Evolutionary conservation across 176 grass and related monocot species (phyloP).

Genomic region (Poa annua): DNA sequence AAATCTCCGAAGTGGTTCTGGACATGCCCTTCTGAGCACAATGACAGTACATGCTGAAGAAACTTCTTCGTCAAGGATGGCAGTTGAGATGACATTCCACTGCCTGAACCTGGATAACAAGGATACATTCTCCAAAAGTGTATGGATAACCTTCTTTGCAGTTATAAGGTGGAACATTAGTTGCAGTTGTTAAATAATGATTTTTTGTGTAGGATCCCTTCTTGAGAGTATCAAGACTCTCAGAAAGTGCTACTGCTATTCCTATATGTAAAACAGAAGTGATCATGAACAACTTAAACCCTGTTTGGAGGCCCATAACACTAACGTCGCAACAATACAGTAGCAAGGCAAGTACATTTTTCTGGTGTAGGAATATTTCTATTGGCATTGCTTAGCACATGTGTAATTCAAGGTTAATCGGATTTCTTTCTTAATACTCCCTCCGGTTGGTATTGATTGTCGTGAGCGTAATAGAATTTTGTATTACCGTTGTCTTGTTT

Average conservation of each 20-base stretch:
- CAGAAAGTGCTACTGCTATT: slow-evolving; percentile 66
- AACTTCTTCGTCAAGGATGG: slow-evolving; percentile 70
- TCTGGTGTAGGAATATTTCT: slow-evolving; percentile 16
- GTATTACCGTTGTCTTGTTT: too few species aligned
- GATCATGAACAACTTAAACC: slow-evolving; percentile 75
- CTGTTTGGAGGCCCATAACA: slow-evolving; percentile 79
- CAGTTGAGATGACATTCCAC: slow-evolving; percentile 67
- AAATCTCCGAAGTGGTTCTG: slow-evolving; percentile 56
- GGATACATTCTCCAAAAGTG: slow-evolving; percentile 91
- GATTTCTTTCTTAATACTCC: slow-evolving; percentile 22
- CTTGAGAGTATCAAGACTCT: slow-evolving; percentile 77
- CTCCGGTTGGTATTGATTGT: too few species aligned
- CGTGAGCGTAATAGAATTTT: too few species aligned
- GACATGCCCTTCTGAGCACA: slow-evolving; percentile 56
- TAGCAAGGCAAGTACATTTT: slow-evolving; percentile 77
- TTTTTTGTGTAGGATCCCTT: slow-evolving; percentile 79
- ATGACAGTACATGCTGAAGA: slow-evolving; percentile 85
- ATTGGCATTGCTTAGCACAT: slow-evolving; percentile 4
- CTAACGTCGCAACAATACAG: slow-evolving; percentile 84
- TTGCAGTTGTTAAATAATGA: slow-evolving; percentile 18
- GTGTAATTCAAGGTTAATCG: slow-evolving; percentile 31
- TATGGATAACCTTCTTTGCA: slow-evolving; percentile 51
- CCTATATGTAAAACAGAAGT: slow-evolving; percentile 95
- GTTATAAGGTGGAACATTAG: slow-evolving; percentile 1
- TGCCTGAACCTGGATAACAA: slow-evolving; percentile 79